Percentiles rank a stretch among this genome's conserved stretches.
Conservation (phyloP, 495 filamentous ascomycete species). For the Diplogelasinospora grovesii region DNA sequence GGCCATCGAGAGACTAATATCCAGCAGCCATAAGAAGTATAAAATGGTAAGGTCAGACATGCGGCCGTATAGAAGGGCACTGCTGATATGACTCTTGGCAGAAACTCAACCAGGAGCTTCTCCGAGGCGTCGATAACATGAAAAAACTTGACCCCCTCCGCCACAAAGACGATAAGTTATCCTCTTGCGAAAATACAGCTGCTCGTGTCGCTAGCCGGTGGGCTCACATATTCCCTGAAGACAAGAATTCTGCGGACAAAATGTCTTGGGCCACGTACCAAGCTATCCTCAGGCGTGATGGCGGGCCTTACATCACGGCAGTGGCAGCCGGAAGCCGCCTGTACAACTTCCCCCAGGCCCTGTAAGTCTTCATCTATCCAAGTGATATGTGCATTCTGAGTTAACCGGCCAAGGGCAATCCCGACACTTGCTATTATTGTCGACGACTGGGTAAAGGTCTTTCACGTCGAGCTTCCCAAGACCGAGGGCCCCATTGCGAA, state of each 20-base stretch:
- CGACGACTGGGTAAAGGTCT: conserved; percentile 5
- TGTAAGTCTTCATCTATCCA: conserved; percentile 6
- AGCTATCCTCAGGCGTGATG: conserved; percentile 10
- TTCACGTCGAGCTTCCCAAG: conserved; percentile 3
- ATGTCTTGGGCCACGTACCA: conserved; percentile 11
- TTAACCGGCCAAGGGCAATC: neutral
- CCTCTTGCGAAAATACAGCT: neutral
- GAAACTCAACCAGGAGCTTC: neutral
- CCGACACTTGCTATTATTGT: neutral
- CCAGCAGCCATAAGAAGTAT: conserved; percentile 1
- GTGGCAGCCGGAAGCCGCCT: neutral
- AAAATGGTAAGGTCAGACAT: conserved; percentile 1
- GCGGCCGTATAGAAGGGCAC: too few relatives aligned
- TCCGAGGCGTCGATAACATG: neutral
- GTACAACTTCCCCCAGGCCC: conserved; percentile 13
- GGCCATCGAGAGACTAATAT: neutral
- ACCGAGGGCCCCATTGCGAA: neutral
- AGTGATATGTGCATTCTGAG: neutral
- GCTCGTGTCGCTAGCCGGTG: conserved; percentile 5
- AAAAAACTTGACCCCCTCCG: neutral
- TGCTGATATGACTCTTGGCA: too few relatives aligned
- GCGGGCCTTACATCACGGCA: conserved; percentile 9
- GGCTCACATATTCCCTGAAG: conserved; percentile 11
- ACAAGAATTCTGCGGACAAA: neutral
- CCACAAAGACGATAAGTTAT: conserved; percentile 1